These are phyloP conservation scores for Mycena maculata DNA, from an alignment of 768 basidiomycete genomes.

Conservation along the genomic window DNA sequence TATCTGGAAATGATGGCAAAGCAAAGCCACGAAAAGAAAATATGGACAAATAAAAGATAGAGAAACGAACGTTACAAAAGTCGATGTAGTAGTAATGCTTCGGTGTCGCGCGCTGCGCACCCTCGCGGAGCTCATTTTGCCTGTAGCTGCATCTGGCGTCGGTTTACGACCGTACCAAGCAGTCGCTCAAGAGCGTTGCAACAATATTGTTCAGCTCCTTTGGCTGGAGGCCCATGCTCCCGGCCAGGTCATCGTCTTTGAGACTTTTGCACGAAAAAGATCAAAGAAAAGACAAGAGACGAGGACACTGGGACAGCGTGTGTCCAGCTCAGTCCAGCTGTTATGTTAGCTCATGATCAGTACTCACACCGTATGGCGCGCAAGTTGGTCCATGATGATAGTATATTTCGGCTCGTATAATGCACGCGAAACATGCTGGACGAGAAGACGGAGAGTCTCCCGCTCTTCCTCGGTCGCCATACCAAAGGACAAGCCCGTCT, in stretches of 20 bases:
- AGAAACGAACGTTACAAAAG: constrained; percentile 98
- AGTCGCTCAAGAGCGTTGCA: constrained; percentile 81
- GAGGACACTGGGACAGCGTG: constrained; percentile 16
- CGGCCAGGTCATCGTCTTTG: constrained; percentile 94
- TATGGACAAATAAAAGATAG: too few species aligned
- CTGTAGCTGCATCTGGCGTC: constrained; percentile 63
- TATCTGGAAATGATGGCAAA: too few species aligned
- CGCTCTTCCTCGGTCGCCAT: constrained; percentile 84
- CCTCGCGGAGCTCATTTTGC: constrained; percentile 92
- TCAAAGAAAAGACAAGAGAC: constrained; percentile 37
- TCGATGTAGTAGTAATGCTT: constrained; percentile 96
- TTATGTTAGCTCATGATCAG: too few species aligned
- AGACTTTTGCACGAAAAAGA: constrained; percentile 71
- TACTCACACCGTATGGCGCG: constrained; percentile 95
- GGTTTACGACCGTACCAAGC: constrained; percentile 76
- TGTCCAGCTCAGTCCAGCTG: constrained; percentile 23
- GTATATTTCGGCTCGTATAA: constrained; percentile 96
- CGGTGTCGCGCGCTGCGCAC: constrained; percentile 86
- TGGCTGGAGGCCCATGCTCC: constrained; percentile 87
- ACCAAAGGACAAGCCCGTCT: constrained; percentile 23
- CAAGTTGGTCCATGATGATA: constrained; percentile 94
- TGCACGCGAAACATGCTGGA: constrained; percentile 91
- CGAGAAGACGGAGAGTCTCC: constrained; percentile 85
- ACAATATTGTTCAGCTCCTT: constrained; percentile 93
- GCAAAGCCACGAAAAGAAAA: too few species aligned